Conservation (phyloP, 306 rosid genomes). For the Casuarina equisetifolia region DNA sequence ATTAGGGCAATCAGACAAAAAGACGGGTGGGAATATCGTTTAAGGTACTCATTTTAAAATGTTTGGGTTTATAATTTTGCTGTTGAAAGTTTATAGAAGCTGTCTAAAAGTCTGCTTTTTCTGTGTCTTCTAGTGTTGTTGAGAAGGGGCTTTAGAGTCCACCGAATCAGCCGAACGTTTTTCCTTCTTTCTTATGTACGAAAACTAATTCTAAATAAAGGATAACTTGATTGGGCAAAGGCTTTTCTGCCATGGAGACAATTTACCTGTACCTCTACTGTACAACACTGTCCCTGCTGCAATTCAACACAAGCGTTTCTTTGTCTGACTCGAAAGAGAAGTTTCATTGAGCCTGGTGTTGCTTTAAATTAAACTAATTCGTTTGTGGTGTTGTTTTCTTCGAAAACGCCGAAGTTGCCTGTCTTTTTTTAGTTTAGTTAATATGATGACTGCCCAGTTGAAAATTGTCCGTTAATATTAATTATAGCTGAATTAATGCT, state of each 20-base stretch:
- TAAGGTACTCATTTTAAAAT: slow-evolving; percentile 22
- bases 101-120: slow-evolving; percentile 38
- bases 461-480: background rate
- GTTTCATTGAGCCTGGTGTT: background rate
- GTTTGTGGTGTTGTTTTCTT: background rate
- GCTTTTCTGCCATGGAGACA: slow-evolving; percentile 19
- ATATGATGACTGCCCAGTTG: background rate
- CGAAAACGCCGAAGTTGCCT: slow-evolving; percentile 1
- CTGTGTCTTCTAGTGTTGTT: slow-evolving; percentile 48
- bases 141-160: slow-evolving; percentile 51
- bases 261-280: background rate
- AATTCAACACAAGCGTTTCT: background rate
- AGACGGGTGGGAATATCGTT: slow-evolving; percentile 41
- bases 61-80: slow-evolving; percentile 40
- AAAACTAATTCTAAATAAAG: background rate
- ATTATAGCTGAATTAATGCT: slow-evolving; percentile 4
- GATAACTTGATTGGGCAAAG: slow-evolving; percentile 8
- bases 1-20: slow-evolving; percentile 62
- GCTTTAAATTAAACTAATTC: background rate
- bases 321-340: background rate
- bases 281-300: background rate
- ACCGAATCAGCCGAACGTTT: slow-evolving; percentile 27
- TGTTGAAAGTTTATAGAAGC: slow-evolving; percentile 34
- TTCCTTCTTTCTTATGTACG: background rate
- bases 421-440: background rate